These are phyloP conservation scores for Nitzschia inconspicua DNA, from an alignment of 108 stramenopile genomes.

Conservation along the genomic window DNA sequence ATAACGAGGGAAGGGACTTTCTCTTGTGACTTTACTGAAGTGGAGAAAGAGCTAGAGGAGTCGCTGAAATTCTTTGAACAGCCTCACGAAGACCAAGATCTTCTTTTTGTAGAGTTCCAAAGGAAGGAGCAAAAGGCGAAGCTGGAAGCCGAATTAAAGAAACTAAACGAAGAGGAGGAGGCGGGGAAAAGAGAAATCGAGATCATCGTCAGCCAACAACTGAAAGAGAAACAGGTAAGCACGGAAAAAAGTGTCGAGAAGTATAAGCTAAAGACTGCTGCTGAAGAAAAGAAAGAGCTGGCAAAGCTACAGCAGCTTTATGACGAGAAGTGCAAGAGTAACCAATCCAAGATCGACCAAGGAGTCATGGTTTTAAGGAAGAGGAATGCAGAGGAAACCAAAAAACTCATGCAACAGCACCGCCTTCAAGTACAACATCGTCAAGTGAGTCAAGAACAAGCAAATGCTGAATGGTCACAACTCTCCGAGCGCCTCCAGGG, in stretches of 20 bases:
- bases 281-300: slow-evolving; percentile 45
- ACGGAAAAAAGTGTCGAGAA: slow-evolving; percentile 35
- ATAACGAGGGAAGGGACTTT: too few species aligned
- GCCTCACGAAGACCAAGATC: slow-evolving; percentile 71
- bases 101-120: slow-evolving; percentile 5
- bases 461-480: slow-evolving; percentile 42
- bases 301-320: slow-evolving; percentile 34
- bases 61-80: slow-evolving; percentile 52
- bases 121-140: slow-evolving; percentile 12
- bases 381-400: slow-evolving; percentile 40
- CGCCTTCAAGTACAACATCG: slow-evolving; percentile 44
- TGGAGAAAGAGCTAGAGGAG: slow-evolving; percentile 36
- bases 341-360: slow-evolving; percentile 46
- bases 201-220: slow-evolving; percentile 33
- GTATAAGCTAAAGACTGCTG: slow-evolving; percentile 18
- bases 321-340: slow-evolving; percentile 15
- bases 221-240: slow-evolving; percentile 30
- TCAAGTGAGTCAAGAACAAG: slow-evolving; percentile 32
- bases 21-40: too few species aligned
- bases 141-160: slow-evolving; percentile 20
- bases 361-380: slow-evolving; percentile 38
- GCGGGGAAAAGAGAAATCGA: slow-evolving; percentile 38
- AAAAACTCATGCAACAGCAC: slow-evolving; percentile 39
- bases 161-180: slow-evolving; percentile 34
- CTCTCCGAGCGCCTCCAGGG: slow-evolving; percentile 35